Conservation (phyloP, 305 asterid genomes). For the Fraxinus sp. region DNA sequence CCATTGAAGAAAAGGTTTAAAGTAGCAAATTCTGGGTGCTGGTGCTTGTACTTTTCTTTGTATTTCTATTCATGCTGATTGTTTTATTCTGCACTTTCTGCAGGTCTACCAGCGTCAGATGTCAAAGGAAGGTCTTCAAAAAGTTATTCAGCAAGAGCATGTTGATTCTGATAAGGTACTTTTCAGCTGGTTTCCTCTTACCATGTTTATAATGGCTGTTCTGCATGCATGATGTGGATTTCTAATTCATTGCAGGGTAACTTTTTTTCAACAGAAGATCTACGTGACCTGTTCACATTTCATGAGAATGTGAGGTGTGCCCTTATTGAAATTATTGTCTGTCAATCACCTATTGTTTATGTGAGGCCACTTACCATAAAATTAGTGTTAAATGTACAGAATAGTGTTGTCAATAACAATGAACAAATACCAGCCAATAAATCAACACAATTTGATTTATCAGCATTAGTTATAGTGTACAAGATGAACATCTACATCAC, state of each 20-base stretch:
- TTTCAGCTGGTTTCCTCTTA: conserved; percentile 17
- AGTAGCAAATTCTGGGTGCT: conserved; percentile 26
- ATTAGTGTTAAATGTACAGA: not conserved
- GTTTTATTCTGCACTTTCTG: conserved; percentile 17
- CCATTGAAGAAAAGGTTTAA: conserved; percentile 93
- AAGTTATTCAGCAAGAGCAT: conserved; percentile 87
- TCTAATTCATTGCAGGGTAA: conserved; percentile 47
- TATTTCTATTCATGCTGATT: conserved; percentile 10
- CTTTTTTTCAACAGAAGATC: conserved; percentile 85
- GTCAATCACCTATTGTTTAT: conserved; percentile 1
- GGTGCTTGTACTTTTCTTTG: conserved; percentile 23
- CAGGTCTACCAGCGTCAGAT: conserved; percentile 99
- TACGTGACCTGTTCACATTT: conserved; percentile 87
- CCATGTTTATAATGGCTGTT: conserved; percentile 18
- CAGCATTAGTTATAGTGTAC: conserved; percentile 3
- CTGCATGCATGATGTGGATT: conserved; percentile 22
- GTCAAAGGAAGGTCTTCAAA: conserved; percentile 98
- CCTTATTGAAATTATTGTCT: conserved; percentile 21
- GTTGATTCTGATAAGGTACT: conserved; percentile 64
- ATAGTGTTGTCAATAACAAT: conserved; percentile 8
- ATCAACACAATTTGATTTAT: conserved; percentile 10
- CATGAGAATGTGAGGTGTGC: conserved; percentile 71
- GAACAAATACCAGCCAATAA: conserved; percentile 12
- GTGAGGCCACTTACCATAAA: not conserved
- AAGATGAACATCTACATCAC: conserved; percentile 9